Evolutionary conservation across 495 filamentous ascomycete species (phyloP), one percentile per base, ranked within the genome.

Genomic region (Jackrogersella multiformis): DNA sequence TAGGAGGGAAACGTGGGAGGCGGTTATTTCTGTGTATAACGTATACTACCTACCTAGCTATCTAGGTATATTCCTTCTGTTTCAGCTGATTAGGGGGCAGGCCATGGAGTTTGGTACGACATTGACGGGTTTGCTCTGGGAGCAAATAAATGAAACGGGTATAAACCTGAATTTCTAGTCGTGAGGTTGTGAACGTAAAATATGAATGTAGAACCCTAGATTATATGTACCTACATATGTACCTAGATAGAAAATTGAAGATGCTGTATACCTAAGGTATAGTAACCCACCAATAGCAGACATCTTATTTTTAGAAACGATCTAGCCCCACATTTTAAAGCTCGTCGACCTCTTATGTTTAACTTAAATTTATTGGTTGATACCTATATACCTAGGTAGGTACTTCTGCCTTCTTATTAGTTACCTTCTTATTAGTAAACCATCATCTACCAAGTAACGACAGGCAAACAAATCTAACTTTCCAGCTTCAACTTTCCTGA

Each of bases 81-180:
- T 13, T 68, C 16, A 39, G 60, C 49, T 28, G 39, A 52, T 16
- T 45, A 23, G 7, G 26, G 59, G 55, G 41, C 32, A 52, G 60
- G 60, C 35, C 39, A 54, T 45, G 58, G 15, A 52, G 35, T 59
- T 54, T 55, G 34, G 44, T 7, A 64, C 51, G 66, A 60, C 59
- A 51, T 36, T 56, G 21, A 62, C 23, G 66, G 53, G 8, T 20
- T 38, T 59, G 66, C 54, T 68, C 59, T 28, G 66, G 38, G 66
- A 69, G 66, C 66, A 49, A 56, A 64, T 32, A 55, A 46, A 24
- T 56, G 51, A 51, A 32, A 28, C n/a, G 21, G 41, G 52, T 52
- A 42, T 58, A 52, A 3, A 4, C 59, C 52, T 39, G 30, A 36
- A 4, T 30, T 30, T 30, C 7, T 3, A 7, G 26, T 30, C n/a